phyloP scores from a whole-genome alignment of 306 rosid species.

The Purshia tridentata region DNA sequence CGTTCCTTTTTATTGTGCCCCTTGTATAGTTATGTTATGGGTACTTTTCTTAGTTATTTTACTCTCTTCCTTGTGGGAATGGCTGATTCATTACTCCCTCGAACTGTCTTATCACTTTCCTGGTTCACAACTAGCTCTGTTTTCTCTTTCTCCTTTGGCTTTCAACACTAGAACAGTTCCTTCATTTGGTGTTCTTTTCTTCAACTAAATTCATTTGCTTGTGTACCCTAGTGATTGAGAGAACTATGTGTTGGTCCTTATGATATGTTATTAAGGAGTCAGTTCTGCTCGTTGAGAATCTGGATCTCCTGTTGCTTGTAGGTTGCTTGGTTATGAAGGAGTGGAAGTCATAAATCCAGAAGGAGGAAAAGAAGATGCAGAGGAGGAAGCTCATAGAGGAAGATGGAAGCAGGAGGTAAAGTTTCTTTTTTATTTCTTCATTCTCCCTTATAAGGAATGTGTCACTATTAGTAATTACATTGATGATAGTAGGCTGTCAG shows the following conservation, averaged over 20 bases:
- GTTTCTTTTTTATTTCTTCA: background rate
- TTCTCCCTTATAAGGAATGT: background rate
- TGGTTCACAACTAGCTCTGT: too few species aligned
- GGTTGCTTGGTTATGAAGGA: constrained; percentile 83
- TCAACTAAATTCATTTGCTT: background rate
- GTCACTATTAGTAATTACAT: background rate
- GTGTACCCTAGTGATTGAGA: background rate
- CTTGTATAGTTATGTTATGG: background rate
- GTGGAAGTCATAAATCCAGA: constrained; percentile 93
- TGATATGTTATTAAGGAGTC: background rate
- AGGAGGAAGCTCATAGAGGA: constrained; percentile 83
- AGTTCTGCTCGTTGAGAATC: constrained; percentile 9
- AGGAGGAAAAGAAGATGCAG: constrained; percentile 91
- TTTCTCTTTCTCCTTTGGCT: too few species aligned
- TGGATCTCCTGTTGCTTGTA: constrained; percentile 33
- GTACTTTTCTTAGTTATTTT: too few species aligned
- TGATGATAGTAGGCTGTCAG: background rate
- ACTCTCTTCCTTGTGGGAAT: too few species aligned
- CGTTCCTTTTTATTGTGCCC: background rate
- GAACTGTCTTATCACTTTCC: too few species aligned
- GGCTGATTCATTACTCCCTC: too few species aligned
- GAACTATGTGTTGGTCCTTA: background rate
- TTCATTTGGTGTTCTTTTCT: background rate
- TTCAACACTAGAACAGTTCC: too few species aligned
- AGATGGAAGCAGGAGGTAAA: constrained; percentile 93